Evolutionary conservation across 2,329 filamentous ascomycete genomes (phyloP).

Genomic region (Cadophora sp.): DNA sequence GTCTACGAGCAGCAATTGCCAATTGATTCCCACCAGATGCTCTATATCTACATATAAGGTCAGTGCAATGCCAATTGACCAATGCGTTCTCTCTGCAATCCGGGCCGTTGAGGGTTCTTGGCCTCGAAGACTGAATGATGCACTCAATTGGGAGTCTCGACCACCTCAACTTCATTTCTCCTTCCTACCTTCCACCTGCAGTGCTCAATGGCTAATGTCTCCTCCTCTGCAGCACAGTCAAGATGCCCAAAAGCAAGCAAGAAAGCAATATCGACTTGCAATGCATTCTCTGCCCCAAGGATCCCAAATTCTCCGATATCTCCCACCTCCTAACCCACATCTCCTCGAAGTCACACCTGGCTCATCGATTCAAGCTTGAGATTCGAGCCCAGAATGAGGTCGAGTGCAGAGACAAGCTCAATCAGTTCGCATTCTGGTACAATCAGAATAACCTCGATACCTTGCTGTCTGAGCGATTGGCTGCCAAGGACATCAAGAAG

Average conservation of each 20-base stretch:
- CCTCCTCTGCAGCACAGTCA: conserved; percentile 8
- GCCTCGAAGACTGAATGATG: not conserved
- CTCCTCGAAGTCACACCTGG: conserved; percentile 89
- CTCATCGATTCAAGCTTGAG: conserved; percentile 82
- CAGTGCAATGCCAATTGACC: not conserved
- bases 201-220: conserved; percentile 2
- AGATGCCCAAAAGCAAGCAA: conserved; percentile 37
- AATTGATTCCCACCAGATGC: not conserved
- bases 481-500: conserved; percentile 75
- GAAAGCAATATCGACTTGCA: conserved; percentile 65
- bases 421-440: conserved; percentile 82
- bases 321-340: conserved; percentile 94
- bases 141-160: conserved; percentile 10
- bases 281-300: conserved; percentile 84
- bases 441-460: conserved; percentile 71
- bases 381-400: conserved; percentile 72
- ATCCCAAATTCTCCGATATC: conserved; percentile 83
- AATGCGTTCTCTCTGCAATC: not conserved
- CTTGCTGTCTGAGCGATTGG: conserved; percentile 79
- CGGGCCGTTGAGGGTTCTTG: not conserved
- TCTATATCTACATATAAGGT: conserved; percentile 9
- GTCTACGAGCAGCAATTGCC: not conserved
- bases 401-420: conserved; percentile 66
- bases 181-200: conserved; percentile 16
- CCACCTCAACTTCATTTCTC: not conserved